These are phyloP conservation scores for Symbiodinium pilosum DNA, from an alignment of 73 alveolate species.

Conservation along the genomic window DNA sequence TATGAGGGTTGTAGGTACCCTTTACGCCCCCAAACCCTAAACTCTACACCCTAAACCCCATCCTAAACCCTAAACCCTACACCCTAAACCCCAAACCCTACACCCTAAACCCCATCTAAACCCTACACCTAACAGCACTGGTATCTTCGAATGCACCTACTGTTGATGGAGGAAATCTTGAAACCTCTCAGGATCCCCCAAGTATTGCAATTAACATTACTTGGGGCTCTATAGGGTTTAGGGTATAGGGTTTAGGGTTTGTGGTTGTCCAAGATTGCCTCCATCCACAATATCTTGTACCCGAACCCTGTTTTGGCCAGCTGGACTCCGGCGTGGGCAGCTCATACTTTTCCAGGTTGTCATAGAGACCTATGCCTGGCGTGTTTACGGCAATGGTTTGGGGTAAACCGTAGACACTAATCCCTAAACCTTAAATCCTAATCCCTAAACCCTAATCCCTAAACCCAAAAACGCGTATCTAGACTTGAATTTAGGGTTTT, in stretches of 20 bases:
- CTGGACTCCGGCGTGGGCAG: slow-evolving; percentile 97
- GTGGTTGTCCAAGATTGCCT: not conserved
- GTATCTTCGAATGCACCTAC: too few relatives aligned
- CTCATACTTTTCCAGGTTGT: slow-evolving; percentile 93
- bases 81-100: not conserved
- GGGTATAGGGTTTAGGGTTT: too few relatives aligned
- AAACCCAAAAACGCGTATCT: not conserved
- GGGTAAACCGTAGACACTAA: not conserved
- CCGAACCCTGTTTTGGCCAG: slow-evolving; percentile 79
- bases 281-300: not conserved
- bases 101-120: not conserved
- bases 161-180: too few relatives aligned
- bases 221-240: too few relatives aligned
- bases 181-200: too few relatives aligned
- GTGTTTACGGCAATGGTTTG: slow-evolving; percentile 32
- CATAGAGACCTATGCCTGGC: slow-evolving; percentile 96
- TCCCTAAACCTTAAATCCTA: not conserved
- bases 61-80: not conserved
- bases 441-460: not conserved
- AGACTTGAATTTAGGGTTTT: not conserved
- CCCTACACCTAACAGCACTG: too few relatives aligned
- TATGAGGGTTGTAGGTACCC: too few relatives aligned
- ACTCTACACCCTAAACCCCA: not conserved
- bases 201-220: too few relatives aligned
- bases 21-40: too few relatives aligned